A percentile compares a stretch with the other conserved stretches of the same genome.
Evolutionary conservation across 805 yeast species (phyloP).

Genomic region (Maudiozyma barnettii): DNA sequence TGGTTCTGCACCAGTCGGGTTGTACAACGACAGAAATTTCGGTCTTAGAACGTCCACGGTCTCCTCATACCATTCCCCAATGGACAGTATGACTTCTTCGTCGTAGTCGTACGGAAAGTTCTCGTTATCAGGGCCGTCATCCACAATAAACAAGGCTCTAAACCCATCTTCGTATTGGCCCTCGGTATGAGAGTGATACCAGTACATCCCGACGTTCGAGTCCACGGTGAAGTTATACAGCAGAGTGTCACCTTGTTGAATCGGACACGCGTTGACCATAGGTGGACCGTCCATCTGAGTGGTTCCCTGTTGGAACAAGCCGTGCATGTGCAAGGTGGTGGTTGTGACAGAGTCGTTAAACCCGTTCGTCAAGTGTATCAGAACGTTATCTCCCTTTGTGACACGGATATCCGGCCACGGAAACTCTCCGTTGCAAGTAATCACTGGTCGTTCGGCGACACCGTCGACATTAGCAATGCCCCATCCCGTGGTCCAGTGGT

Average conservation of each 20-base stretch:
- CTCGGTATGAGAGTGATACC: conserved; percentile 93
- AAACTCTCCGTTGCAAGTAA: conserved; percentile 42
- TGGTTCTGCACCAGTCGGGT: conserved; percentile 98
- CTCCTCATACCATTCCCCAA: conserved; percentile 86
- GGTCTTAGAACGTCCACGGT: conserved; percentile 39
- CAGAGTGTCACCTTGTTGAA: conserved; percentile 65
- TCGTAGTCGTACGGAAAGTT: conserved; percentile 67
- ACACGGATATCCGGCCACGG: conserved; percentile 85
- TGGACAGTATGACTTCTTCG: conserved; percentile 59
- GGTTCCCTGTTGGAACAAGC: conserved; percentile 66
- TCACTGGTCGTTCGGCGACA: conserved; percentile 31
- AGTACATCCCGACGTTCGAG: conserved; percentile 76
- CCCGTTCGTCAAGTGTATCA: conserved; percentile 67
- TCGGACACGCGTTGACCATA: conserved; percentile 82
- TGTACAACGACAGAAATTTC: conserved; percentile 56
- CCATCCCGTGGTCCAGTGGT: conserved; percentile 59
- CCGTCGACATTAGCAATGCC: conserved; percentile 37
- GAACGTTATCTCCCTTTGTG: conserved; percentile 68
- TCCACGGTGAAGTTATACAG: conserved; percentile 83
- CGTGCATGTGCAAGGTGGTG: conserved; percentile 80
- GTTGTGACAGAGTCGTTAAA: conserved; percentile 46
- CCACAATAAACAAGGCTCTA: conserved; percentile 70
- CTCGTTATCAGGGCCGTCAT: conserved; percentile 41
- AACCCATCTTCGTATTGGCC: conserved; percentile 94
- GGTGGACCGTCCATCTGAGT: conserved; percentile 87